Base-by-base conservation (phyloP, 305 asterid genomes). In the Rubia tinctorum region DNA sequence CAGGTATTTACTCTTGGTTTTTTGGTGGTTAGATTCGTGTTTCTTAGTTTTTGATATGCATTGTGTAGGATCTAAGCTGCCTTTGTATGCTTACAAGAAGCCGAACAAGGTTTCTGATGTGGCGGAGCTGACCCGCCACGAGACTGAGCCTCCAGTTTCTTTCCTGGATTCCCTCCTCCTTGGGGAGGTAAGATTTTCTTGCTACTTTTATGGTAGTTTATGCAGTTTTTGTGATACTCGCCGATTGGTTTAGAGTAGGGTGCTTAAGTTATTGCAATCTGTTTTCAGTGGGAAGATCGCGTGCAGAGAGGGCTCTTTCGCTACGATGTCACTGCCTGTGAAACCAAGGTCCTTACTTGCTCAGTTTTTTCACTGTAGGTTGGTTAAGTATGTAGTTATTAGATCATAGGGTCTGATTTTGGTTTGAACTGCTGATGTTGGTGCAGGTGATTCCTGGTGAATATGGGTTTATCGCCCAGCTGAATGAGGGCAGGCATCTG, bases 261-360 rank as follows among this genome's bases (percentile, higher is more conserved):
- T 67, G 66, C 80, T 79, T 66, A 56, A 40, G 25, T 68, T 23
- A 20, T 25, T 47, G 25, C 5, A 20, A 73, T 63, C 71, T 83
- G 80, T 73, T 78, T 62, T 64, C 69, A 93, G 98, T 93, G 98
- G 98, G 98, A 93, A 89, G 95, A 91, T 43, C 96, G 98, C 66
- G 72, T 84, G 91, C 91, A 87, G 80, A 86, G 91, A 76, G 98
- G 98, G 15, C 94, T 93, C 81, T 93, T 93, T 75, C 93, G 95
- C 77, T 93, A 93, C 78, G 98, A 93, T 75, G 98, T 93, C 84
- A 90, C 98, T 80, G 88, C 97, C 76, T 89, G 98, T 78, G 92
- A 89, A 80, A 93, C 97, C 73, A 93, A 91, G 94, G 97, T 92
- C 61, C 60, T 40, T 64, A 30, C 72, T n/a, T 37, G 6, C 22